Percentiles rank a stretch among this genome's conserved stretches.
Evolutionary conservation across 176 grass and related monocot species (phyloP).

Genomic region (Juncus effusus): DNA sequence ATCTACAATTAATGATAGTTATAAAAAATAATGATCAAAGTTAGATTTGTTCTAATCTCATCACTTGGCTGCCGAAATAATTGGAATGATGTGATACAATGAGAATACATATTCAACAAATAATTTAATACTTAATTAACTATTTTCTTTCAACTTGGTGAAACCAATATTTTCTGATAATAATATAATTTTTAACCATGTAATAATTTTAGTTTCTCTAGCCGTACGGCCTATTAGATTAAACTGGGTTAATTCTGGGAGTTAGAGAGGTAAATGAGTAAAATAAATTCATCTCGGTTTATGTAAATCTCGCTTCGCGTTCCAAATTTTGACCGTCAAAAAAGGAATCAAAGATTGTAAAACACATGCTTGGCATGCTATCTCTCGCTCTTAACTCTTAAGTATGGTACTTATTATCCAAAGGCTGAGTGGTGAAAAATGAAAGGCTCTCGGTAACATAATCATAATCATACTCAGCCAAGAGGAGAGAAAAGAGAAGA

Average conservation of each 20-base stretch:
- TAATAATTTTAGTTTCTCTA: neutral
- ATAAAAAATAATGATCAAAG: no score
- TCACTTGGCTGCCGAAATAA: no score
- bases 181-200: no score
- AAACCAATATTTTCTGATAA: no score
- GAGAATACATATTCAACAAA: no score
- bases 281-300: neutral
- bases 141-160: no score
- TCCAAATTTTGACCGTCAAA: slow-evolving; percentile 18
- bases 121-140: no score
- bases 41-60: no score
- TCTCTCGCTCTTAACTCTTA: no score
- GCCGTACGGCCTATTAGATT: slow-evolving; percentile 20
- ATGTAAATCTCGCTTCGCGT: slow-evolving; percentile 18
- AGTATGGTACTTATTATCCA: neutral
- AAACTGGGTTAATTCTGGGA: slow-evolving; percentile 27
- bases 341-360: slow-evolving; percentile 22
- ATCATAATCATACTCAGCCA: slow-evolving; percentile 14
- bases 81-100: no score
- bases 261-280: slow-evolving; percentile 24
- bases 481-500: neutral
- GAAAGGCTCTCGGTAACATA: neutral
- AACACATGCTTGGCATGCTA: neutral
- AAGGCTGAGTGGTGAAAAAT: no score
- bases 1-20: no score